These are phyloP conservation scores for Chamaenerion angustifolium DNA, from an alignment of 345 rosid genomes.

Conservation along the genomic window DNA sequence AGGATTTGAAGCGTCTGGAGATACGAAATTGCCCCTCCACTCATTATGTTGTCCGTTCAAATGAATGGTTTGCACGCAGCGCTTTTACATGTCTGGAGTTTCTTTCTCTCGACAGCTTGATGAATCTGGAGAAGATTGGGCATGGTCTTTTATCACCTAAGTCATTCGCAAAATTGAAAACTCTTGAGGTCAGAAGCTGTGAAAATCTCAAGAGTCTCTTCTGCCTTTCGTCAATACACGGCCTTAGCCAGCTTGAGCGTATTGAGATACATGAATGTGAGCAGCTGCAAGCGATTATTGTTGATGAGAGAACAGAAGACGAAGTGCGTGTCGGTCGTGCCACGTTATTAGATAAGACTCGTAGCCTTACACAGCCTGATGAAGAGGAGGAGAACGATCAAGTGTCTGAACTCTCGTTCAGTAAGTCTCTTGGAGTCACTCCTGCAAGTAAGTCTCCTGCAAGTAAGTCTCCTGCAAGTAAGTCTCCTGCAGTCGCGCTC, in stretches of 20 bases:
- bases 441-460: too few species aligned
- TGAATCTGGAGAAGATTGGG: constrained; percentile 7
- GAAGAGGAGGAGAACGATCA: too few species aligned
- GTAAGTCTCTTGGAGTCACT: too few species aligned
- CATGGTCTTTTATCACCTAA: background rate
- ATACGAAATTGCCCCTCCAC: background rate
- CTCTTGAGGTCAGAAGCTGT: constrained; percentile 4
- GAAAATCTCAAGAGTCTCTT: constrained; percentile 6
- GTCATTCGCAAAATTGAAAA: constrained; percentile 11
- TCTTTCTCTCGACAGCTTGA: constrained; percentile 2
- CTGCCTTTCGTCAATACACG: constrained; percentile 4
- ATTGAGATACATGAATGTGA: constrained; percentile 9
- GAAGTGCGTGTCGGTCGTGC: too few species aligned
- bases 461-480: too few species aligned
- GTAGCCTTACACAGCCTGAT: too few species aligned
- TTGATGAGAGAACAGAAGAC: background rate
- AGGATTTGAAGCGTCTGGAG: background rate
- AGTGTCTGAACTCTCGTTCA: too few species aligned
- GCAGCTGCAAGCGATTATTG: constrained; percentile 8
- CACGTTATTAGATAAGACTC: too few species aligned
- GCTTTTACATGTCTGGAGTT: constrained; percentile 5
- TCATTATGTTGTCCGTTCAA: background rate
- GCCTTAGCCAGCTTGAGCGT: constrained; percentile 9
- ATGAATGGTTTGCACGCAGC: background rate
- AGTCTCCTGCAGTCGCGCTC: too few species aligned